A percentile compares a stretch with the other conserved stretches of the same genome.
Evolutionary conservation across 768 basidiomycete genomes (phyloP).

Genomic region (Xanthoconium stramineum): DNA sequence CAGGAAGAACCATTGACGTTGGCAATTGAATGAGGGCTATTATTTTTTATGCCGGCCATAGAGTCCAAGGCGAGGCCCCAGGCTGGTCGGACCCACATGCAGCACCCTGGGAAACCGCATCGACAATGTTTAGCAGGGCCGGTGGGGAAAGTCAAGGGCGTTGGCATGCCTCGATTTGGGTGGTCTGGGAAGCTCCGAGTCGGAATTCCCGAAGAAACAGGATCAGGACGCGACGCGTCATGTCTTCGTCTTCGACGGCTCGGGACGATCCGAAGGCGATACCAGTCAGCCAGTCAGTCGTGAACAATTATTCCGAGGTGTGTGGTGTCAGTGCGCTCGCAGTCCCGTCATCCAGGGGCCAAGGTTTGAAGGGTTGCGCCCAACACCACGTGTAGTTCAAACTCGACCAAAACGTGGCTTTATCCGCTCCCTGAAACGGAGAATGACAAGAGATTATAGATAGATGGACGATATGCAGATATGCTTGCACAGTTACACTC

Average conservation of each 20-base stretch:
- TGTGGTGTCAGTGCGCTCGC: neutral
- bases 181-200: neutral
- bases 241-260: neutral
- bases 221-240: neutral
- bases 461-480: neutral
- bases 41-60: neutral
- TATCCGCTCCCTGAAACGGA: neutral
- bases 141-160: neutral
- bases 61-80: neutral
- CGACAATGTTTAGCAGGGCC: neutral
- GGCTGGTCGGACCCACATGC: neutral
- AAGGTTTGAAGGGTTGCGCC: constrained; percentile 1
- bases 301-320: neutral
- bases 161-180: neutral
- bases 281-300: neutral
- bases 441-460: too few species aligned
- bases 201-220: neutral
- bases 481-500: neutral
- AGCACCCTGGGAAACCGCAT: neutral
- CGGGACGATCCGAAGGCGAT: constrained; percentile 1
- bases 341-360: neutral
- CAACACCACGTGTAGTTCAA: constrained; percentile 4
- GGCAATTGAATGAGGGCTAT: neutral
- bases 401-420: constrained; percentile 1
- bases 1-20: neutral